Percentiles rank a stretch among this genome's conserved stretches.
These are phyloP conservation scores for Trifolium subterraneum DNA, from an alignment of 306 rosid genomes.

Conservation along the genomic window DNA sequence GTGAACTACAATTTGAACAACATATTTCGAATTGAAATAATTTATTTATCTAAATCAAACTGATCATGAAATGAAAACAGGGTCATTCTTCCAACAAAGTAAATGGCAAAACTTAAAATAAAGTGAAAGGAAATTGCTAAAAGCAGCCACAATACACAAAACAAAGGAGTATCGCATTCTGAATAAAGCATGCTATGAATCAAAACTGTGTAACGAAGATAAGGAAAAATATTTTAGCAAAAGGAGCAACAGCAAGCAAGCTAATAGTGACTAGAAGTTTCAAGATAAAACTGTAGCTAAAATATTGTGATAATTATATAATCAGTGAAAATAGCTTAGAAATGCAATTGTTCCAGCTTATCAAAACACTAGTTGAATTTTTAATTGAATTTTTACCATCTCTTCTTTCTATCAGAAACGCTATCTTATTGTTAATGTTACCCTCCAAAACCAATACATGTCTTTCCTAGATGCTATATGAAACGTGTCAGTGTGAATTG, in stretches of 20 bases:
- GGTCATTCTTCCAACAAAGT: slow-evolving; percentile 18
- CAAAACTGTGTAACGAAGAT: neutral
- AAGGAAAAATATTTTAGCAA: neutral
- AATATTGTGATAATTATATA: neutral
- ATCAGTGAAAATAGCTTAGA: neutral
- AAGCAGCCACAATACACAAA: slow-evolving; percentile 9
- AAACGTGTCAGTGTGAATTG: neutral
- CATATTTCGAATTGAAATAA: neutral
- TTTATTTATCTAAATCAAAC: neutral
- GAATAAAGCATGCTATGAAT: slow-evolving; percentile 1
- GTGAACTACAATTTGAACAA: neutral
- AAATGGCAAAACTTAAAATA: slow-evolving; percentile 24
- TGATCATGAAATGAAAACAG: neutral
- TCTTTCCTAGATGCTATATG: neutral
- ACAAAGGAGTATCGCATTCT: slow-evolving; percentile 7
- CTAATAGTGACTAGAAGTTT: neutral
- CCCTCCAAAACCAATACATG: neutral
- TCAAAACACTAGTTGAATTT: neutral
- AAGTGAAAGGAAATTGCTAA: slow-evolving; percentile 23
- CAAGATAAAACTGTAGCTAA: neutral
- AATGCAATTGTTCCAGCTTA: neutral
- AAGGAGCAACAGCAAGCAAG: neutral
- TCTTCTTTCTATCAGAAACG: neutral
- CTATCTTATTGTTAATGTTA: neutral
- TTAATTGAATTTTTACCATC: neutral